Evolutionary conservation across 2,329 filamentous ascomycete genomes (phyloP).

Genomic region (Hypoxylon sp.): DNA sequence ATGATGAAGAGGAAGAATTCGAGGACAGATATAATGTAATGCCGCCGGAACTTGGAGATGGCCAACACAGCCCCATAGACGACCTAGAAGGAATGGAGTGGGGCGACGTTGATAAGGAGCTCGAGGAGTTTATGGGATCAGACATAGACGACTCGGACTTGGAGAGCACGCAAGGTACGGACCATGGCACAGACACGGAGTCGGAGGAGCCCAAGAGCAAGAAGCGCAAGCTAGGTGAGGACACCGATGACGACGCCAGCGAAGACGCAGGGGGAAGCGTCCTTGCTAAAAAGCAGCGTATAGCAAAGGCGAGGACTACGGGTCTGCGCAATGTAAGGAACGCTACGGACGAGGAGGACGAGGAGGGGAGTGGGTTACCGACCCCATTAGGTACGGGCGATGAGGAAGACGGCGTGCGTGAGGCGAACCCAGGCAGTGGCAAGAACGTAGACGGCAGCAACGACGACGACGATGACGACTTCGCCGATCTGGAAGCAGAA

Average conservation of each 20-base stretch:
- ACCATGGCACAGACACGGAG: conserved; percentile 53
- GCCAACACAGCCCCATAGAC: conserved; percentile 53
- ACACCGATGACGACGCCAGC: conserved; percentile 45
- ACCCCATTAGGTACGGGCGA: conserved; percentile 58
- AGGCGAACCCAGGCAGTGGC: conserved; percentile 50
- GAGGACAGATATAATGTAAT: conserved; percentile 64
- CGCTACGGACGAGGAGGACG: conserved; percentile 51
- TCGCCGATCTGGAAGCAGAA: conserved; percentile 66
- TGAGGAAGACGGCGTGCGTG: conserved; percentile 58
- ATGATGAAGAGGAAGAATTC: conserved; percentile 56
- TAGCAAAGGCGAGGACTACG: conserved; percentile 59
- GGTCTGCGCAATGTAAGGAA: conserved; percentile 60
- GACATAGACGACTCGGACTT: conserved; percentile 66
- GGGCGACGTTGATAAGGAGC: conserved; percentile 70
- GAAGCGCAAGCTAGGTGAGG: conserved; percentile 51
- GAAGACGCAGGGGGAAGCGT: conserved; percentile 49
- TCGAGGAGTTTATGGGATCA: conserved; percentile 74
- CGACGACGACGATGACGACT: conserved; percentile 52
- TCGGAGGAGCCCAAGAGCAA: conserved; percentile 54
- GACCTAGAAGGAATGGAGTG: conserved; percentile 53
- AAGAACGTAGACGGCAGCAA: conserved; percentile 52
- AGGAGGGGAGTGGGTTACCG: conserved; percentile 55
- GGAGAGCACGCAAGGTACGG: conserved; percentile 54
- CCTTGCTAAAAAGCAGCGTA: conserved; percentile 60
- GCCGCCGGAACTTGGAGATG: conserved; percentile 65